These are phyloP conservation scores for Xylaria acuta DNA, from an alignment of 495 filamentous ascomycete genomes.

Conservation along the genomic window DNA sequence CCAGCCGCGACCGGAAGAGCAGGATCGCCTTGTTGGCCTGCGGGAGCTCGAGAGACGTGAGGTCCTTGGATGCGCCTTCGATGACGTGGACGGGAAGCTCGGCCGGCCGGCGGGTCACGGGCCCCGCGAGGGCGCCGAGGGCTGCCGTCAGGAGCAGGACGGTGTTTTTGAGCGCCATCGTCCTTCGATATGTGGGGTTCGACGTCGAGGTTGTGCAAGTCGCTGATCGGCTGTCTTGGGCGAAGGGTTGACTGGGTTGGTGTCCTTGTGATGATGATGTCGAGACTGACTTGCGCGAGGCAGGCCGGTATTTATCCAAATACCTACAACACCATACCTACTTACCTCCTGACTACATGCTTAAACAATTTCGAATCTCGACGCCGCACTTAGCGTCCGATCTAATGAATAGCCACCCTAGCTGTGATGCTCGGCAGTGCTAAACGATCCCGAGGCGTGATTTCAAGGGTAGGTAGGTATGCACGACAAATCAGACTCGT, in stretches of 20 bases:
- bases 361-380: not conserved
- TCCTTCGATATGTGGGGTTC: not conserved
- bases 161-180: slow-evolving; percentile 17
- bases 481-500: slow-evolving; percentile 7
- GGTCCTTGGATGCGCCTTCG: slow-evolving; percentile 17
- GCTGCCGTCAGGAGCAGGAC: slow-evolving; percentile 16
- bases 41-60: not conserved
- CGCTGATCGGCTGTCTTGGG: not conserved
- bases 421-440: not conserved
- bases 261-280: not conserved
- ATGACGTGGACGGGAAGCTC: slow-evolving; percentile 22
- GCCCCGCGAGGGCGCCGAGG: slow-evolving; percentile 17
- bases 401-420: not conserved
- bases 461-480: not conserved
- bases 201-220: not conserved
- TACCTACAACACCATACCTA: not conserved
- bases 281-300: not conserved
- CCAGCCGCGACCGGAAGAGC: slow-evolving; percentile 28
- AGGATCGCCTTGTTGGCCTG: slow-evolving; percentile 11
- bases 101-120: not conserved
- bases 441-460: slow-evolving; percentile 8
- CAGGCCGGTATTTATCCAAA: not conserved
- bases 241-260: not conserved
- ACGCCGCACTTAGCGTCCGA: not conserved
- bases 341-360: not conserved